Conservation (phyloP, 2,329 filamentous ascomycete genomes). For the Nothomitra cinnamomea region DNA sequence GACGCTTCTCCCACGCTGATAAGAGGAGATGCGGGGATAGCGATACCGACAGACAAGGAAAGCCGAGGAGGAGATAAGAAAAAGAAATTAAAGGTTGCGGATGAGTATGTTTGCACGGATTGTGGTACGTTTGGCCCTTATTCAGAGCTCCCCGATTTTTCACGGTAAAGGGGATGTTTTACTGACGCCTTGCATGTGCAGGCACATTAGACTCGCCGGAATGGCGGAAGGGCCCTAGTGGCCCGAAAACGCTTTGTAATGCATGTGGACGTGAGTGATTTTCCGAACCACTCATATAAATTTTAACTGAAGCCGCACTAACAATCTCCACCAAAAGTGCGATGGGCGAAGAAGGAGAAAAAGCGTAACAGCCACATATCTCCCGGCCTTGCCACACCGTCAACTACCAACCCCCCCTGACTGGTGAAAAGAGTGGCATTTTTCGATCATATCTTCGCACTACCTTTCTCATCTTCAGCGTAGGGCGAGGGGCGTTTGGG, state of each 20-base stretch:
- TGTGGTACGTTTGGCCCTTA: slow-evolving; percentile 78
- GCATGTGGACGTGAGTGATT: slow-evolving; percentile 7
- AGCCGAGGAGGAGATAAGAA: slow-evolving; percentile 54
- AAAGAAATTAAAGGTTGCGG: slow-evolving; percentile 62
- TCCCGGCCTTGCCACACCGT: not conserved
- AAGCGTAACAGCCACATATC: slow-evolving; percentile 4
- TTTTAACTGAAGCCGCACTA: not conserved
- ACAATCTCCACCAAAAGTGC: not conserved
- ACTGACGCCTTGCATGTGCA: not conserved
- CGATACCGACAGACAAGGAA: slow-evolving; percentile 66
- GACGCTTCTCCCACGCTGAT: slow-evolving; percentile 66
- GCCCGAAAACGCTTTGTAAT: slow-evolving; percentile 8
- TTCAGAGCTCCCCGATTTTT: not conserved
- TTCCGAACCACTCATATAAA: not conserved
- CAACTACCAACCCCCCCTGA: not conserved
- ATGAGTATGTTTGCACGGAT: slow-evolving; percentile 92
- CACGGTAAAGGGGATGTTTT: not conserved
- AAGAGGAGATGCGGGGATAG: slow-evolving; percentile 71
- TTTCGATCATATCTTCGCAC: not conserved
- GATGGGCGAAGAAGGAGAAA: slow-evolving; percentile 9
- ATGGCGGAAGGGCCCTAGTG: slow-evolving; percentile 8
- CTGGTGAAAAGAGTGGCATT: not conserved
- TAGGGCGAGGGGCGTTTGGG: too few species aligned
- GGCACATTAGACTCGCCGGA: slow-evolving; percentile 7
- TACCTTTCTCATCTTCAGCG: not conserved